Conservation (phyloP, 345 rosid species). For the Gossypium herbaceum region DNA sequence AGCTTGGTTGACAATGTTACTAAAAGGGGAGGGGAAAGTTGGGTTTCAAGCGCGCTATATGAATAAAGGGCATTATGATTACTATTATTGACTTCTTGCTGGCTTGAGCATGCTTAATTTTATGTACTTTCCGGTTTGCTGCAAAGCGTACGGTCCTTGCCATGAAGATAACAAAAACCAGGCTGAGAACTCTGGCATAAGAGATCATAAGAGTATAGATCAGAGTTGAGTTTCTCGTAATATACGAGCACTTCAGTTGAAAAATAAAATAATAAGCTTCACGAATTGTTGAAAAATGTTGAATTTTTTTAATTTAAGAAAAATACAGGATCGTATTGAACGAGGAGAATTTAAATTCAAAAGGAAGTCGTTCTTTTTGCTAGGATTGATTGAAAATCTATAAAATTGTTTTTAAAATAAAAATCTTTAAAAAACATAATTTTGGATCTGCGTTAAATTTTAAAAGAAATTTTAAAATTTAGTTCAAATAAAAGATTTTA, state of each 20-base stretch:
- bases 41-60: slow-evolving; percentile 42
- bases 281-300: no score
- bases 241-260: neutral
- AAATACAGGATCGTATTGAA: no score
- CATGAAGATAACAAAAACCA: slow-evolving; percentile 4
- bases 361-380: no score
- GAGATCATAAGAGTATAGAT: neutral
- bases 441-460: no score
- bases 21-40: slow-evolving; percentile 27
- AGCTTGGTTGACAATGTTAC: slow-evolving; percentile 27
- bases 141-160: slow-evolving; percentile 43
- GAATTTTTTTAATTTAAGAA: no score
- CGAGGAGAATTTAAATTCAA: no score
- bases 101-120: slow-evolving; percentile 36
- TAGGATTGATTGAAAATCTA: no score
- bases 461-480: no score
- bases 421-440: no score
- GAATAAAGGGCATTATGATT: slow-evolving; percentile 49
- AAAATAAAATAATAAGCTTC: no score
- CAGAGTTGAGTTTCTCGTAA: neutral
- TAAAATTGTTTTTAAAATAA: no score
- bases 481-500: no score
- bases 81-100: slow-evolving; percentile 44
- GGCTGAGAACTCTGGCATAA: neutral
- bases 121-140: slow-evolving; percentile 30